Conservation (phyloP, 768 basidiomycete genomes). For the Suillus weaverae region DNA sequence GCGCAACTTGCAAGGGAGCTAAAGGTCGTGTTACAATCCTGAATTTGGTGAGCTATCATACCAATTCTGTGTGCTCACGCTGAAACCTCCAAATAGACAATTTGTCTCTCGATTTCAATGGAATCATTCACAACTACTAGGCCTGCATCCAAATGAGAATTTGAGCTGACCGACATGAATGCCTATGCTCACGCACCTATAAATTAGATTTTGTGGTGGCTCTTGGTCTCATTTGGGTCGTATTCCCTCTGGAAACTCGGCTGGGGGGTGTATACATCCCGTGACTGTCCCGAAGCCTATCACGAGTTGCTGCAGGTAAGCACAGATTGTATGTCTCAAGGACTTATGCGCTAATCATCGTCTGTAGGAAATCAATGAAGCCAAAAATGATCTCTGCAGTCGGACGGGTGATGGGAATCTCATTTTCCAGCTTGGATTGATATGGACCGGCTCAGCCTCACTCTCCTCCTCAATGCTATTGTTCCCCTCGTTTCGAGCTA, state of each 20-base stretch:
- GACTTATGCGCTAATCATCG: not conserved
- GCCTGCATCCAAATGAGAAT: too few species aligned
- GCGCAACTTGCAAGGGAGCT: too few species aligned
- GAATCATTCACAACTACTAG: too few species aligned
- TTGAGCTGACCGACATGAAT: not conserved
- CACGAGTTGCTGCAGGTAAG: constrained; percentile 63
- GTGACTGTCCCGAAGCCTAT: constrained; percentile 81
- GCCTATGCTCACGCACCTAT: not conserved
- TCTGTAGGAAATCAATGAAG: constrained; percentile 57
- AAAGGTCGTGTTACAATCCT: too few species aligned
- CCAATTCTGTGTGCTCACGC: too few species aligned
- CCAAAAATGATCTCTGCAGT: constrained; percentile 57
- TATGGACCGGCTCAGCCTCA: too few species aligned
- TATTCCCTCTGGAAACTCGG: constrained; percentile 79
- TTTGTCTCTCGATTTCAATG: too few species aligned
- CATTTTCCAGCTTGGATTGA: too few species aligned
- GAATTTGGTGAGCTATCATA: too few species aligned
- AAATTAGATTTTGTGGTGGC: constrained; percentile 75
- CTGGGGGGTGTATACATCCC: constrained; percentile 69
- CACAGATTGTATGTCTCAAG: constrained; percentile 9
- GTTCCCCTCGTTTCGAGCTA: too few species aligned
- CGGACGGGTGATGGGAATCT: constrained; percentile 17
- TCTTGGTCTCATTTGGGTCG: constrained; percentile 75
- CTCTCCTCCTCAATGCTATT: constrained; percentile 15
- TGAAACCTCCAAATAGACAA: too few species aligned